phyloP scores from a whole-genome alignment of 805 yeast genomes.

The Kregervanrija fluxuum region DNA sequence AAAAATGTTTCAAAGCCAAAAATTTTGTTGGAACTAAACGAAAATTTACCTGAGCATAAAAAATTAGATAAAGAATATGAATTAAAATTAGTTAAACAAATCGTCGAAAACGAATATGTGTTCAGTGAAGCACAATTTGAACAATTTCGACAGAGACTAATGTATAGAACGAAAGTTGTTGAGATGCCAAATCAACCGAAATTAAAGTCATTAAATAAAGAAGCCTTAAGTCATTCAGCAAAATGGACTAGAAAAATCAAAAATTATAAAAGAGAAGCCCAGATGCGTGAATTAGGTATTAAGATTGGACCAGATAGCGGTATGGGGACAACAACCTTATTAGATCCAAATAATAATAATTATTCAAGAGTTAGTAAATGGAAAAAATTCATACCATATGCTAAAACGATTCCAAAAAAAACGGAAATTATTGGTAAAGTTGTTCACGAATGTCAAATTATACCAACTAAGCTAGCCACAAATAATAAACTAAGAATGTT shows the following conservation, averaged over 20 bases:
- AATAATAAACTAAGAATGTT: slow-evolving; percentile 56
- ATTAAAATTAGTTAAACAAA: slow-evolving; percentile 65
- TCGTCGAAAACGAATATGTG: slow-evolving; percentile 78
- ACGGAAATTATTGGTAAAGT: slow-evolving; percentile 83
- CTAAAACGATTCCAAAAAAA: slow-evolving; percentile 81
- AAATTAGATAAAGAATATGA: slow-evolving; percentile 82
- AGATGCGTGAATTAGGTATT: slow-evolving; percentile 7
- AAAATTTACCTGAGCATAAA: slow-evolving; percentile 36
- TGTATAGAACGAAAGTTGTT: slow-evolving; percentile 43
- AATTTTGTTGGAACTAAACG: slow-evolving; percentile 53
- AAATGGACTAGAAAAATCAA: slow-evolving; percentile 25
- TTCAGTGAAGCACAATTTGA: slow-evolving; percentile 80
- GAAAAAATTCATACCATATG: slow-evolving; percentile 60
- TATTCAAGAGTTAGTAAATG: slow-evolving; percentile 5
- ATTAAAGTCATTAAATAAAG: slow-evolving; percentile 33
- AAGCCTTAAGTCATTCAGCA: slow-evolving; percentile 26
- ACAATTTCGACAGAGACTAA: slow-evolving; percentile 48
- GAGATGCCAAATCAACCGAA: slow-evolving; percentile 48
- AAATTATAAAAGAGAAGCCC: slow-evolving; percentile 12
- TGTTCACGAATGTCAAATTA: slow-evolving; percentile 85
- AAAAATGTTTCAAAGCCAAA: slow-evolving; percentile 30
- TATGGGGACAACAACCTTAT: slow-evolving; percentile 22
- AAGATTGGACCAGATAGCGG: slow-evolving; percentile 21
- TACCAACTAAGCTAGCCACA: slow-evolving; percentile 68
- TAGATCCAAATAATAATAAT: slow-evolving; percentile 2